Percentiles rank a stretch among this genome's conserved stretches.
These are phyloP conservation scores for Gardenia jasminoides DNA, from an alignment of 257 asterid species.

Conservation along the genomic window DNA sequence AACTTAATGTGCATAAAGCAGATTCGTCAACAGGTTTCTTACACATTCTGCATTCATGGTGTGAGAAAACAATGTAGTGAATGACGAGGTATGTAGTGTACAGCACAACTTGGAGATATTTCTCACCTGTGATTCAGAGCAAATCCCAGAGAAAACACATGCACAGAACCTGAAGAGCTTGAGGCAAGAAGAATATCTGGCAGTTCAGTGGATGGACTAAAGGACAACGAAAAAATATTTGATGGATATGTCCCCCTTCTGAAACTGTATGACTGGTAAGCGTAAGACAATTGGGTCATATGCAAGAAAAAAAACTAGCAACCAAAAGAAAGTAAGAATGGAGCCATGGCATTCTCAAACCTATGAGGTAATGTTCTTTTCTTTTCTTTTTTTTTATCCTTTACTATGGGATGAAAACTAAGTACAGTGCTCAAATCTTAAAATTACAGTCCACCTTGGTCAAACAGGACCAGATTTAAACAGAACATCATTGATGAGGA, in stretches of 20 bases:
- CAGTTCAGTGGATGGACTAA: conserved; percentile 74
- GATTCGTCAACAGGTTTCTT: not conserved
- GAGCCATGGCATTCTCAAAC: not conserved
- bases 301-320: conserved; percentile 13
- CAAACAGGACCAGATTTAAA: not conserved
- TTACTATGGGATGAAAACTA: too few species aligned
- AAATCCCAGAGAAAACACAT: conserved; percentile 63
- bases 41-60: too few species aligned
- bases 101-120: conserved; percentile 5
- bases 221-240: conserved; percentile 75
- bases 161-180: conserved; percentile 90
- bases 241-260: conserved; percentile 92
- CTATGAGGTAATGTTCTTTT: not conserved
- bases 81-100: conserved; percentile 15
- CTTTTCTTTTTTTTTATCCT: too few species aligned
- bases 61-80: conserved; percentile 5
- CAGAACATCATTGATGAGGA: not conserved
- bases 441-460: too few species aligned
- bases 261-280: conserved; percentile 89
- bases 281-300: conserved; percentile 27
- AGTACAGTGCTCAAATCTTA: not conserved
- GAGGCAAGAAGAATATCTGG: conserved; percentile 90
- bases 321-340: not conserved
- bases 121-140: conserved; percentile 67
- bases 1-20: not conserved